phyloP scores from a whole-genome alignment of 495 filamentous ascomycete species.

The Bryoglossum gracile region DNA sequence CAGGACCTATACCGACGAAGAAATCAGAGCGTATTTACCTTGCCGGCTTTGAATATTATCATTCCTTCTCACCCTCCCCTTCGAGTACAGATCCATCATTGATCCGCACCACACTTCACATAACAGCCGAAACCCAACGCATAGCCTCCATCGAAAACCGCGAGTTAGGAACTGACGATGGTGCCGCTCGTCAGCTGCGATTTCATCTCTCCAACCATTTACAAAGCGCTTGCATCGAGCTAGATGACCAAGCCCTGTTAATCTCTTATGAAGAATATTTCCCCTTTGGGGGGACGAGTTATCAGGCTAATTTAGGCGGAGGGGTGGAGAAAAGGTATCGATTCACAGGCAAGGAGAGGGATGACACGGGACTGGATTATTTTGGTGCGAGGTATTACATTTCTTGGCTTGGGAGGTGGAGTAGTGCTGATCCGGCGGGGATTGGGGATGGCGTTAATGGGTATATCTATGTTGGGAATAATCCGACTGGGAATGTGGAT shows the following conservation, averaged over 20 bases:
- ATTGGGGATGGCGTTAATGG: not conserved
- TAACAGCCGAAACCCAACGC: no score
- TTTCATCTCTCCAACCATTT: not conserved
- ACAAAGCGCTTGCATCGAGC: not conserved
- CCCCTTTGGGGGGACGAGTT: not conserved
- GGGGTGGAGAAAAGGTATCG: not conserved
- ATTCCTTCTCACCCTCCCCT: no score
- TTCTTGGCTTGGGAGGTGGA: not conserved
- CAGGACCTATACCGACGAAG: no score
- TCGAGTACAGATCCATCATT: no score
- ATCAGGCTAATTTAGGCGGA: not conserved
- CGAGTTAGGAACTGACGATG: no score
- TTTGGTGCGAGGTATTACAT: not conserved
- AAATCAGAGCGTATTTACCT: no score
- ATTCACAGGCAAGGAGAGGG: not conserved
- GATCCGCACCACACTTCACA: no score
- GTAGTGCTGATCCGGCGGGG: not conserved
- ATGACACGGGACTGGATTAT: not conserved
- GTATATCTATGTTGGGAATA: not conserved
- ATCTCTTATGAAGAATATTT: not conserved
- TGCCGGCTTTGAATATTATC: no score
- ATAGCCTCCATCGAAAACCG: no score
- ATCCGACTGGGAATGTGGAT: not conserved
- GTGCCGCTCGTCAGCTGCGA: not conserved
- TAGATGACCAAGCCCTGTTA: not conserved